These are phyloP conservation scores for Apiospora arundinis DNA, from an alignment of 2,329 filamentous ascomycete species.

Conservation along the genomic window DNA sequence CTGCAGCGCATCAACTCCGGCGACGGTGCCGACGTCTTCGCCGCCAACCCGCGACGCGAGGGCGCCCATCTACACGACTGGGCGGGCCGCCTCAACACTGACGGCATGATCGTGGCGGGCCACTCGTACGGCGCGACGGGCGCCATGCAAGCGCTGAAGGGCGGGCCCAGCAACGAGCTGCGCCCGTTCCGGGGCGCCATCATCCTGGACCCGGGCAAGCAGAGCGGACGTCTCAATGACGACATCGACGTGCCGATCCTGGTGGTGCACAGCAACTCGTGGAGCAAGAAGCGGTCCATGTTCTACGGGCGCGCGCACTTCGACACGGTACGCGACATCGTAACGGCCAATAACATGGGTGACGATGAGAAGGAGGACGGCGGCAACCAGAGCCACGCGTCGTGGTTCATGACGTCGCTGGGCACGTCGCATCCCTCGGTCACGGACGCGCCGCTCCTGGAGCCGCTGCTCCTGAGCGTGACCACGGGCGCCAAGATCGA, in stretches of 20 bases:
- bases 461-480: slow-evolving; percentile 65
- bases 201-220: slow-evolving; percentile 70
- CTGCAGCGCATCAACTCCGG: slow-evolving; percentile 49
- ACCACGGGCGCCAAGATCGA: slow-evolving; percentile 67
- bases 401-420: slow-evolving; percentile 62
- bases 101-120: slow-evolving; percentile 62
- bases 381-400: slow-evolving; percentile 45
- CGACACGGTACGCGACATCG: slow-evolving; percentile 64
- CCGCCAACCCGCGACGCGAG: slow-evolving; percentile 54
- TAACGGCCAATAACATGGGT: slow-evolving; percentile 47
- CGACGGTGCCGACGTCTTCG: slow-evolving; percentile 42
- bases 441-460: slow-evolving; percentile 70
- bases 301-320: slow-evolving; percentile 72
- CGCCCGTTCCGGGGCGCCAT: slow-evolving; percentile 62
- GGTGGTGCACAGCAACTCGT: slow-evolving; percentile 69
- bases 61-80: slow-evolving; percentile 56
- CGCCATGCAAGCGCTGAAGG: slow-evolving; percentile 64
- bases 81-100: slow-evolving; percentile 58
- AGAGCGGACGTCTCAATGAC: slow-evolving; percentile 65
- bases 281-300: slow-evolving; percentile 61
- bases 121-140: slow-evolving; percentile 72
- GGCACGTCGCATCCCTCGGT: slow-evolving; percentile 67
- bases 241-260: slow-evolving; percentile 64
- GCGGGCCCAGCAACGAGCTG: slow-evolving; percentile 45
- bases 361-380: no score